Base-by-base conservation (phyloP, 306 rosid species). In the Cicer arietinum region DNA sequence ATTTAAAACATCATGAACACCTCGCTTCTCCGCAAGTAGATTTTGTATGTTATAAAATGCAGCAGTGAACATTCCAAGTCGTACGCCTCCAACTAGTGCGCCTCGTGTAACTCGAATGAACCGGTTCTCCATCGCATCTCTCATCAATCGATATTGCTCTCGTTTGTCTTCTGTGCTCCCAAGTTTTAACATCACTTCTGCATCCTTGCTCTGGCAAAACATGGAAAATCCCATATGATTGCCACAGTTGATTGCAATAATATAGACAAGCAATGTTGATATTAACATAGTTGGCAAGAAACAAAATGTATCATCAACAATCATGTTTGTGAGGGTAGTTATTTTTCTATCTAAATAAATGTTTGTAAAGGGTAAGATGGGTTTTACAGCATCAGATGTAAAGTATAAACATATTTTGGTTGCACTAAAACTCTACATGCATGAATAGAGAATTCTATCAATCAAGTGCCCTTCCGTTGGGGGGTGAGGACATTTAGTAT, bases 91-190 rank as follows among this genome's bases (percentile, higher is more conserved):
- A 77, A 93, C 73, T 51, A 91, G 89, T 11, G 97, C 92, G 65
- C 97, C 97, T 13, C 71, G 84, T 40, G 99, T 79, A 75, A 92
- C 93, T 81, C 93, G 84, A 80, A 92, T 45, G 75, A 90, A 94
- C 56, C 99, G 90, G 74, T 94, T 94, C 90, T 94, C 99, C 97
- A 94, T 90, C 35, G 97, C 97, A 84, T 94, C 97, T 88, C 97
- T 90, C 95, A 94, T 88, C 77, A 91, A 77, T 54, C 98, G 88
- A 80, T 93, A 42, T 69, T 93, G 97, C 67, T 86, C 96, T 10
- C 98, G 96, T 82, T 93, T 93, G 79, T 93, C 98, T 47, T 88
- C 88, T 41, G 97, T 93, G 83, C 97, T 93, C 74, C 98, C 98
- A 71, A 90, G 93, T 83, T 91, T 90, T 93, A 90, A 81, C 90